A percentile compares a stretch with the other conserved stretches of the same genome.
These are phyloP conservation scores for Podospora pseudoanserina DNA, from an alignment of 495 filamentous ascomycete genomes.

Conservation along the genomic window DNA sequence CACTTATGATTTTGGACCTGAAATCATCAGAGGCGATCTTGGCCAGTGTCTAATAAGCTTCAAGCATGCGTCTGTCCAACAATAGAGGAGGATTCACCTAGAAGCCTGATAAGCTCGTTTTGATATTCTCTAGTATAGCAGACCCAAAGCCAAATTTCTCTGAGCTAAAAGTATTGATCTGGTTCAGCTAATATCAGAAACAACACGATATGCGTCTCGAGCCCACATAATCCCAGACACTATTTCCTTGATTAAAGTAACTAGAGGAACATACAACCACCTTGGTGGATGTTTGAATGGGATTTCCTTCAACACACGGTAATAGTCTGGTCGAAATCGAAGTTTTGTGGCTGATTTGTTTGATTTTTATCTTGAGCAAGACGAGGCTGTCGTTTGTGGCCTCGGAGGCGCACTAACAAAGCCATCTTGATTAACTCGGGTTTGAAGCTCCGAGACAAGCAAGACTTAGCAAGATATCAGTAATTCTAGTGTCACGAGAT, in stretches of 20 bases:
- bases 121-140: no score
- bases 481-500: neutral
- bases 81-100: no score
- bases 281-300: neutral
- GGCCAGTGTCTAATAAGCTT: no score
- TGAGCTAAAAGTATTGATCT: no score
- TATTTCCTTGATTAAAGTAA: neutral
- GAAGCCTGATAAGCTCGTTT: no score
- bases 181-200: no score
- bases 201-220: no score
- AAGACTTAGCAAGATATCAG: neutral
- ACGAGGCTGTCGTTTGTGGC: neutral
- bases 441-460: neutral
- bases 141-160: no score
- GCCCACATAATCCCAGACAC: neutral
- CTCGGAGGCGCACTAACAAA: neutral
- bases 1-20: no score
- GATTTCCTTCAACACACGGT: neutral
- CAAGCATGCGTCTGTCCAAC: no score
- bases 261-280: neutral
- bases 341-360: constrained; percentile 4
- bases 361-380: constrained; percentile 1
- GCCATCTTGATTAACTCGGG: neutral
- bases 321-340: neutral
- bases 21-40: no score